Base-by-base conservation (phyloP, 768 basidiomycete genomes). In the Tubosaeta brunneosetosa region DNA sequence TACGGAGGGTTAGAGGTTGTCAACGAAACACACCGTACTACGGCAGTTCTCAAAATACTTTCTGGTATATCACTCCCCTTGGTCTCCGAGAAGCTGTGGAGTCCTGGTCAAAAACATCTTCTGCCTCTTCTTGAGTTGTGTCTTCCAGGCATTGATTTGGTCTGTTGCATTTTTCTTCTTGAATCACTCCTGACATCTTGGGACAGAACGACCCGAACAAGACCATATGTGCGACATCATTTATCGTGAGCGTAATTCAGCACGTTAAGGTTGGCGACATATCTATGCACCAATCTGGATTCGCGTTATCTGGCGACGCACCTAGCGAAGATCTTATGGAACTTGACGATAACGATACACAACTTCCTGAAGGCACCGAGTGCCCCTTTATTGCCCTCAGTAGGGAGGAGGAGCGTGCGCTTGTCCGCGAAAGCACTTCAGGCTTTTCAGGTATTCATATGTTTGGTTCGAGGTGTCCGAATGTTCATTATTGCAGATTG, bases 21-120 rank as follows among this genome's bases (percentile, higher is more conserved):
- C 16, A 94, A 94, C 57, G 94, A 97, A 76, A 98, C 95, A 0
- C 92, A 97, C 66, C 76, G 94, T 37, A 97, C 94, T 4, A 93
- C 92, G 2, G 90, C 94, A 1, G 91, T 92, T 10, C 76, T 97
- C 42, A 90, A 86, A 47, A 88, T 89, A 66, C 78, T 97, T 27
- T 81, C 88, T 17, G 85, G 83, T 2, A 82, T 94, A 26, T 75
- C 90, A 16, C 77, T 85, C 4, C 85, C 91, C 10, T 69, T 97
- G 16, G 81, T 89, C 3, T 84, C 83, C 3, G 88, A 94, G 63
- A 80, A 74, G 25, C 63, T 88, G 27, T 97, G 91, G 86, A 74
- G 88, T 5, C 83, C 84, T 8, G 94, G 95, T 0, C 92, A 92
- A 66, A 91, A 90, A 65, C 88, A 94, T 63, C 72, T 98, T 37